These are phyloP conservation scores for Halophytophthora batemanensis DNA, from an alignment of 352 stramenopile genomes.

Conservation along the genomic window DNA sequence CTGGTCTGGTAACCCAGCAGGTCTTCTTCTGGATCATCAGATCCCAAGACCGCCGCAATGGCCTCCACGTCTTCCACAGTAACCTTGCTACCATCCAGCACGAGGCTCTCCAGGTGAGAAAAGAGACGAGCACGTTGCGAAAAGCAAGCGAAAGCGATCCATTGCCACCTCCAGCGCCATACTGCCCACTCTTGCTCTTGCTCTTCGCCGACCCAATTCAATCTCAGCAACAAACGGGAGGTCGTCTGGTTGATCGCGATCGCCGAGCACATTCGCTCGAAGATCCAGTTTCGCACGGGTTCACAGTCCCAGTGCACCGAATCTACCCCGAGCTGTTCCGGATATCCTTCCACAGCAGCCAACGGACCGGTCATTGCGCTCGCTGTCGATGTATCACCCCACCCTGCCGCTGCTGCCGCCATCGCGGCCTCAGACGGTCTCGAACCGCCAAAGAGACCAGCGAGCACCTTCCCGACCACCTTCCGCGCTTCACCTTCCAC, in stretches of 20 bases:
- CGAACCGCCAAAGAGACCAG: no score
- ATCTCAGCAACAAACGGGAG: slow-evolving; percentile 16
- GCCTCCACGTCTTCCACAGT: slow-evolving; percentile 16
- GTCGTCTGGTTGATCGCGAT: slow-evolving; percentile 23
- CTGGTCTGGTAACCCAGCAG: no score
- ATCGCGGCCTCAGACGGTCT: no score
- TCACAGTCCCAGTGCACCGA: slow-evolving; percentile 25
- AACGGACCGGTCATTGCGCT: no score
- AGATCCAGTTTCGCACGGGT: slow-evolving; percentile 19
- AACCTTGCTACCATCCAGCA: slow-evolving; percentile 16
- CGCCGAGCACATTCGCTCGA: slow-evolving; percentile 25
- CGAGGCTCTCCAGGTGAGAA: slow-evolving; percentile 19
- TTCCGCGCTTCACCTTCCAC: no score
- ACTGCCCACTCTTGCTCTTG: slow-evolving; percentile 9
- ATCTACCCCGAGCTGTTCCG: slow-evolving; percentile 9
- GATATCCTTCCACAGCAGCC: no score
- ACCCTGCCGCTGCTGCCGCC: no score
- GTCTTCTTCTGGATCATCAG: slow-evolving; percentile 18
- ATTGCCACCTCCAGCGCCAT: slow-evolving; percentile 23
- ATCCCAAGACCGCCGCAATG: slow-evolving; percentile 17
- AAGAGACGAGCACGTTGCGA: slow-evolving; percentile 25
- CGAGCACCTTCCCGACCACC: no score
- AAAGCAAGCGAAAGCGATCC: slow-evolving; percentile 25
- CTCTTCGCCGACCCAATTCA: slow-evolving; percentile 11
- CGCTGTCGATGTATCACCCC: no score